Evolutionary conservation across 257 asterid species (phyloP).

Genomic region (Solanum sparsipilum): DNA sequence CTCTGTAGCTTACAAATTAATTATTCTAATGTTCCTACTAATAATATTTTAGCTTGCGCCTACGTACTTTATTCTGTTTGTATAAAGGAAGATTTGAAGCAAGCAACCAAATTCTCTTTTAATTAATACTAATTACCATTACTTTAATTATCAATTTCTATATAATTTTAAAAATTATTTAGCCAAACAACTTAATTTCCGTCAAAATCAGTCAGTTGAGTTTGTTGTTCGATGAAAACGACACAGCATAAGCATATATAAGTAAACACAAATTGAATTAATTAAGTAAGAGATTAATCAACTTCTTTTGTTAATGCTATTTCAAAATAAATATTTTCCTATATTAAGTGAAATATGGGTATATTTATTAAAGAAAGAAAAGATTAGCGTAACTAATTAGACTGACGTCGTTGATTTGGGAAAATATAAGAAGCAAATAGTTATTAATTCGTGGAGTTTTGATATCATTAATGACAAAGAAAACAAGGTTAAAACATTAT

Average conservation of each 20-base stretch:
- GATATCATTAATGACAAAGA: neutral
- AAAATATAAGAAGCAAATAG: neutral
- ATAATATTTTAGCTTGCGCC: neutral
- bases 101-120: neutral
- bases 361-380: neutral
- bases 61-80: neutral
- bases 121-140: neutral
- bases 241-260: neutral
- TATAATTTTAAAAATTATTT: neutral
- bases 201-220: neutral
- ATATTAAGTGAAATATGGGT: neutral
- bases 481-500: neutral
- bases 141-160: neutral
- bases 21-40: neutral
- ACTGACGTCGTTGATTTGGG: neutral
- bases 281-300: neutral
- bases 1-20: neutral
- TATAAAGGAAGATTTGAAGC: neutral
- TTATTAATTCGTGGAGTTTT: neutral
- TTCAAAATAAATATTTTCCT: neutral
- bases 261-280: neutral
- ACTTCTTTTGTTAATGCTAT: neutral
- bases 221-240: neutral
- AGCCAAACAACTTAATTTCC: neutral
- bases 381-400: neutral